Evolutionary conservation across 345 rosid genomes (phyloP).

Genomic region (Murraya paniculata): DNA sequence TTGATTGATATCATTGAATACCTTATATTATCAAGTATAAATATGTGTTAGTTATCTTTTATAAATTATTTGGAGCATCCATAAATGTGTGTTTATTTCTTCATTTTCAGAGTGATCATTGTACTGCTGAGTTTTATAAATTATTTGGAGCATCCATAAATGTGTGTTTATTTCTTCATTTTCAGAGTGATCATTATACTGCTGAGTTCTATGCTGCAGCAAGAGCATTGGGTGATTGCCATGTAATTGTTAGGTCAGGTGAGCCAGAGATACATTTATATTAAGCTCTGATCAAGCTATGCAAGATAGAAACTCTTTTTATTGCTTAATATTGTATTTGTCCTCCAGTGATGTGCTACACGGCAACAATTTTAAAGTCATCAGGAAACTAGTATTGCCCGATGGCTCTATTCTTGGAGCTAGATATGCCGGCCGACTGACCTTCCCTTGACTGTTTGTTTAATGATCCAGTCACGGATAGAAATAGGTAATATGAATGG

Average conservation of each 20-base stretch:
- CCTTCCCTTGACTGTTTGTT: constrained; percentile 64
- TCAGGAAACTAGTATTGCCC: constrained; percentile 52
- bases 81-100: not conserved
- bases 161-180: not conserved
- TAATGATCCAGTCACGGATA: constrained; percentile 56
- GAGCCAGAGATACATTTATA: not conserved
- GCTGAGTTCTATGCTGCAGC: constrained; percentile 63
- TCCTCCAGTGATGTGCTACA: constrained; percentile 37
- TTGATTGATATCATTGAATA: not conserved
- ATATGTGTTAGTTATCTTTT: not conserved
- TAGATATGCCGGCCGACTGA: constrained; percentile 56
- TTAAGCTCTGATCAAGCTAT: not conserved
- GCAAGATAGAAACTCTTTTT: no score
- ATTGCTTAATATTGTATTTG: not conserved
- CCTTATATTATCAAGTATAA: not conserved
- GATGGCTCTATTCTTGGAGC: constrained; percentile 63
- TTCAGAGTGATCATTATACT: constrained; percentile 47
- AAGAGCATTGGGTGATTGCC: constrained; percentile 58
- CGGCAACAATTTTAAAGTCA: constrained; percentile 44
- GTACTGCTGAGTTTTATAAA: constrained; percentile 37
- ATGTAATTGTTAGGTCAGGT: constrained; percentile 49
- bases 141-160: constrained; percentile 25
- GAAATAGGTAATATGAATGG: constrained; percentile 37
- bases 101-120: constrained; percentile 45
- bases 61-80: constrained; percentile 25